Evolutionary conservation across 495 filamentous ascomycete genomes (phyloP).

Genomic region (Annulohypoxylon maeteangense): DNA sequence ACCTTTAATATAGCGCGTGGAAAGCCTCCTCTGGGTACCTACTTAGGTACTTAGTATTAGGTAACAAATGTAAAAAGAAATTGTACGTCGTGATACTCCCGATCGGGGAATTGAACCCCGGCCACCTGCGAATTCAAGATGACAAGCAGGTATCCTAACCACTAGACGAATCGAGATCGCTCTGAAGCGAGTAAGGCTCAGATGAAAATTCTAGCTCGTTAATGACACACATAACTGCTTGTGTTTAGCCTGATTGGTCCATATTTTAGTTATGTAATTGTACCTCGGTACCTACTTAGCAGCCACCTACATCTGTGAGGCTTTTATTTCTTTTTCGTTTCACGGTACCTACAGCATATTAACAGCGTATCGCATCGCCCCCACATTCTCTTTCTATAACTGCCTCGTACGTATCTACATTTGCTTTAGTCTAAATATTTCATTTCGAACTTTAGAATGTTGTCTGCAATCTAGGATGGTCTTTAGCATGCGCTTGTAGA

Average conservation of each 20-base stretch:
- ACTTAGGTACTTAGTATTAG: too few relatives aligned
- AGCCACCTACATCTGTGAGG: too few relatives aligned
- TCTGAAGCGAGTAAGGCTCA: not conserved
- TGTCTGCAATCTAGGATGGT: slow-evolving; percentile 56
- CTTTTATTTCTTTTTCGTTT: too few relatives aligned
- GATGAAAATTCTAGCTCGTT: not conserved
- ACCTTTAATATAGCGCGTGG: too few relatives aligned
- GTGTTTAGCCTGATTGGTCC: not conserved
- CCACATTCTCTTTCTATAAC: not conserved
- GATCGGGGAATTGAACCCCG: slow-evolving; percentile 56
- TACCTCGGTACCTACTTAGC: too few relatives aligned
- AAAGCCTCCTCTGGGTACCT: too few relatives aligned
- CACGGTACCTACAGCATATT: too few relatives aligned
- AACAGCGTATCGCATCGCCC: too few relatives aligned
- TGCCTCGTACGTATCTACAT: not conserved
- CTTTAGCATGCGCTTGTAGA: slow-evolving; percentile 50
- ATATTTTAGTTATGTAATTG: not conserved
- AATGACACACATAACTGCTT: not conserved
- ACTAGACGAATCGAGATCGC: slow-evolving; percentile 39
- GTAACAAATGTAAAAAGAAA: too few relatives aligned
- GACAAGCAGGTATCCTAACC: slow-evolving; percentile 42
- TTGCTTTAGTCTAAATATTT: not conserved
- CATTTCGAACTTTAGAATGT: slow-evolving; percentile 45
- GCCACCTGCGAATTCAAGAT: slow-evolving; percentile 47
- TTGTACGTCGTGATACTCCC: too few relatives aligned